Evolutionary conservation across 2,329 filamentous ascomycete genomes (phyloP), one percentile per base, ranked within the genome.

Genomic region (Cercospora beticola): DNA sequence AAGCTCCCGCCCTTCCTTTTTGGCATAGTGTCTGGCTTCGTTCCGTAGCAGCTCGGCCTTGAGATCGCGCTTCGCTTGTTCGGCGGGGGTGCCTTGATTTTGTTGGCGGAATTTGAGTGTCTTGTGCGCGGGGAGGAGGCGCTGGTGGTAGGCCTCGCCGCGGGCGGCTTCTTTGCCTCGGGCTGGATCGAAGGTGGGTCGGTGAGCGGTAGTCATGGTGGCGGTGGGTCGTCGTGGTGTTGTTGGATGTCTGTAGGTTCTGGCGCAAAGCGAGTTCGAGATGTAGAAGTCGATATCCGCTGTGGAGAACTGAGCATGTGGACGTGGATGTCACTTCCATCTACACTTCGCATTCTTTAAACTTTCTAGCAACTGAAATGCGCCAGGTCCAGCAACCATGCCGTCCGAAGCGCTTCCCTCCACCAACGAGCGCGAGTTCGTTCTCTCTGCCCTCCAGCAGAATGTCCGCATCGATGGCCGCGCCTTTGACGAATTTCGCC

Each of bases 181-280:
- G 52, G 94, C 94, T 73, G 95, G 95, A 80, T 99, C 95, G 79
- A 99, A 99, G 0, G 95, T 99, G 66, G 95, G 95, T 83, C 95
- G 91, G 79, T 90, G 88, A 67, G 88, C 88, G 82, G 81, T 82
- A 43, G 79, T 81, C 83, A 85, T 85, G 14, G 71, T 81, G 67
- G 77, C 71, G 21, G 30, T 43, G 28, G 8, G 36, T 65, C 16
- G n/a, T 7, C 10, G 58, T 49, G 26, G n/a, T 46, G 65, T 40
- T 23, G 46, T 68, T 54, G 18, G 16, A n/a, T 26, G 16, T 18
- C n/a, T 30, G 10, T 21, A n/a, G 21, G 26, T 40, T 52, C 57
- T 16, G 31, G 59, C 33, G 40, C 46, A 56, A 61, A 56, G 28
- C 3, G 54, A 56, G 60, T 59, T 52, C 21, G 21, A 30, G 46